These are phyloP conservation scores for Auricularia sp. DNA, from an alignment of 768 basidiomycete species.

Conservation along the genomic window DNA sequence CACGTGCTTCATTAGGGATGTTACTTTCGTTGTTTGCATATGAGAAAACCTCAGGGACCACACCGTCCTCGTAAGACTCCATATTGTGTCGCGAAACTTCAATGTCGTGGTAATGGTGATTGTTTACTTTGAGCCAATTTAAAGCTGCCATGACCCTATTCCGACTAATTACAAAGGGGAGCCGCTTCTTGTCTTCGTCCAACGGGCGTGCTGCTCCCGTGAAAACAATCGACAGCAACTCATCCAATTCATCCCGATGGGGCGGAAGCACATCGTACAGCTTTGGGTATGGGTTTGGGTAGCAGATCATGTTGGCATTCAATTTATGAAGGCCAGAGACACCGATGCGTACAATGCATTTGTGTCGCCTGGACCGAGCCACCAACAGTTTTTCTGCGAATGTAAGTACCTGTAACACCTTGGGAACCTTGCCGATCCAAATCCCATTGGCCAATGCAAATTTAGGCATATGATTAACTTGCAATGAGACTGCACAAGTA, in stretches of 20 bases:
- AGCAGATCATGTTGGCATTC: slow-evolving; percentile 26
- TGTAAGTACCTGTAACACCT: slow-evolving; percentile 17
- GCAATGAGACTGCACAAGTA: too few species aligned
- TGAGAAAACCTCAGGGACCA: slow-evolving; percentile 16
- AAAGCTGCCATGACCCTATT: slow-evolving; percentile 18
- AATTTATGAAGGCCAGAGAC: slow-evolving; percentile 23
- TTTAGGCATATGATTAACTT: slow-evolving; percentile 10
- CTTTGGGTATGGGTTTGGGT: slow-evolving; percentile 6
- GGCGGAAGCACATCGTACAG: not conserved
- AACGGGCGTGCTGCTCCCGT: slow-evolving; percentile 20
- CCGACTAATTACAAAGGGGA: slow-evolving; percentile 16
- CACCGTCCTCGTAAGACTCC: not conserved
- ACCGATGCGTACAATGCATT: slow-evolving; percentile 22
- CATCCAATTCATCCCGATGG: slow-evolving; percentile 20
- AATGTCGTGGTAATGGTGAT: slow-evolving; percentile 23
- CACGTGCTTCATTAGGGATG: slow-evolving; percentile 17
- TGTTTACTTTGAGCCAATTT: slow-evolving; percentile 27
- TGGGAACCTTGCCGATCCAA: slow-evolving; percentile 28
- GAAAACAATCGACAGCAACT: slow-evolving; percentile 25
- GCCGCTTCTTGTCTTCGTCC: slow-evolving; percentile 20
- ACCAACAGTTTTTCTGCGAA: slow-evolving; percentile 25
- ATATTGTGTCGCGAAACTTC: slow-evolving; percentile 18
- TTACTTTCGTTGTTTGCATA: slow-evolving; percentile 11
- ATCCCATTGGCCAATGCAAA: slow-evolving; percentile 25
- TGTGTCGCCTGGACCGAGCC: slow-evolving; percentile 19